phyloP scores from a whole-genome alignment of 805 yeast genomes.

The Ogataea polymorpha region DNA sequence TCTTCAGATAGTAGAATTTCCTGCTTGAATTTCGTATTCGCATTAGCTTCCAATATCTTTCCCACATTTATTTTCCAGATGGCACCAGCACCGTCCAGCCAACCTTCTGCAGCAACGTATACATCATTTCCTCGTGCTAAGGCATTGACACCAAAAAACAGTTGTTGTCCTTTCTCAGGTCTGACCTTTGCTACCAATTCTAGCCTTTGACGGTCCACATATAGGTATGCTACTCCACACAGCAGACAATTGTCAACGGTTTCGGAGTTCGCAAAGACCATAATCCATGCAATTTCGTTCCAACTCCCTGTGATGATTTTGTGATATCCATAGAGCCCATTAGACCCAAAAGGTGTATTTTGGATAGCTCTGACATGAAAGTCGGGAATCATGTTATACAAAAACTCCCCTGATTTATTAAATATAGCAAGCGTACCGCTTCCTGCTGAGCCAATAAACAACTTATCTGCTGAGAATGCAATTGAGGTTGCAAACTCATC shows the following conservation, averaged over 20 bases:
- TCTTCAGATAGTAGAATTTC: slow-evolving; percentile 10
- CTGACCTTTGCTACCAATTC: slow-evolving; percentile 15
- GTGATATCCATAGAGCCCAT: slow-evolving; percentile 30
- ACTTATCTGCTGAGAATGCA: slow-evolving; percentile 23
- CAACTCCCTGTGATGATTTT: slow-evolving; percentile 24
- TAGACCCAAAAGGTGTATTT: slow-evolving; percentile 21
- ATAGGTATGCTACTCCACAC: slow-evolving; percentile 41
- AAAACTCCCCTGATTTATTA: slow-evolving; percentile 17
- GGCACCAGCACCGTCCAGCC: slow-evolving; percentile 40
- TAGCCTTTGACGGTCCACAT: slow-evolving; percentile 7
- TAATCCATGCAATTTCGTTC: slow-evolving; percentile 25
- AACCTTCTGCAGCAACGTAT: slow-evolving; percentile 37
- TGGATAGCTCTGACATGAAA: not conserved
- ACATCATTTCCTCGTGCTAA: slow-evolving; percentile 8
- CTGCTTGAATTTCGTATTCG: too few relatives aligned
- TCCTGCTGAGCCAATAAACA: slow-evolving; percentile 40
- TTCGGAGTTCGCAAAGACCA: slow-evolving; percentile 30
- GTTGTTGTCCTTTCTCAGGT: slow-evolving; percentile 10
- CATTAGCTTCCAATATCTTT: slow-evolving; percentile 5
- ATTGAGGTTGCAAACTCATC: slow-evolving; percentile 42
- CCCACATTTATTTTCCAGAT: slow-evolving; percentile 40
- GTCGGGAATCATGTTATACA: not conserved
- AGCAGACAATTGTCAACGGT: slow-evolving; percentile 29
- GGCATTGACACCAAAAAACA: slow-evolving; percentile 23
- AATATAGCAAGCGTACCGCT: slow-evolving; percentile 37